These are phyloP conservation scores for Gaillardinia entomophila DNA, from an alignment of 805 yeast species.

Conservation along the genomic window DNA sequence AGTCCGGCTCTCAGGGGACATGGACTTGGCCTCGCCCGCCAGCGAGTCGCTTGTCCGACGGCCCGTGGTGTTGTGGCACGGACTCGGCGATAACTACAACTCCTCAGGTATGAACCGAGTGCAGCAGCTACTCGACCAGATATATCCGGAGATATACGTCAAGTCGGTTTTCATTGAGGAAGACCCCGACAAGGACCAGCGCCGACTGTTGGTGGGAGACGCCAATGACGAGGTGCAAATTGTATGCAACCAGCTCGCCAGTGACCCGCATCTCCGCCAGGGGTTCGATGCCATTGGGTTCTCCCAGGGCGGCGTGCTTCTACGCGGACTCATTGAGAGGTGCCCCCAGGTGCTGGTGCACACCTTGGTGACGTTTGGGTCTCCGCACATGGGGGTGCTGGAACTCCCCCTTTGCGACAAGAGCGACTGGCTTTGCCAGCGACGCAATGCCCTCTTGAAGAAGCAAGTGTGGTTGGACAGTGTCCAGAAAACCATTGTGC, in stretches of 20 bases:
- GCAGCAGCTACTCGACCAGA: slow-evolving; percentile 32
- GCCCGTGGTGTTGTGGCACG: slow-evolving; percentile 79
- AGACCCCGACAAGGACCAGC: slow-evolving; percentile 48
- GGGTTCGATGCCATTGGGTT: slow-evolving; percentile 76
- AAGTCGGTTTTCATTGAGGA: slow-evolving; percentile 49
- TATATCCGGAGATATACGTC: slow-evolving; percentile 45
- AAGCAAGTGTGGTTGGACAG: slow-evolving; percentile 53
- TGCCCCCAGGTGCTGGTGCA: slow-evolving; percentile 41
- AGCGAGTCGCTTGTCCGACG: neutral
- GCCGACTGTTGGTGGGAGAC: slow-evolving; percentile 53
- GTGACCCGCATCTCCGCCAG: slow-evolving; percentile 36
- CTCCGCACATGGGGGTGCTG: slow-evolving; percentile 72
- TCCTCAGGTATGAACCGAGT: slow-evolving; percentile 52
- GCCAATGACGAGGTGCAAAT: slow-evolving; percentile 47
- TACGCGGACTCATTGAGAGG: slow-evolving; percentile 59
- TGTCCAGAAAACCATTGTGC: slow-evolving; percentile 53
- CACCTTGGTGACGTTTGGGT: slow-evolving; percentile 66
- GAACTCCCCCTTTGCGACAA: slow-evolving; percentile 59
- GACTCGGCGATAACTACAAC: slow-evolving; percentile 71
- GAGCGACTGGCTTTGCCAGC: slow-evolving; percentile 54
- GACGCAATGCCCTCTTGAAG: slow-evolving; percentile 48
- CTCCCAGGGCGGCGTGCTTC: slow-evolving; percentile 79
- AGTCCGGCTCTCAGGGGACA: neutral
- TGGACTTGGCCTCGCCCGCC: neutral
- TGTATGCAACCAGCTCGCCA: slow-evolving; percentile 51